These are phyloP conservation scores for Lasiodiplodia theobromae DNA, from an alignment of 2,329 filamentous ascomycete genomes.

Conservation along the genomic window DNA sequence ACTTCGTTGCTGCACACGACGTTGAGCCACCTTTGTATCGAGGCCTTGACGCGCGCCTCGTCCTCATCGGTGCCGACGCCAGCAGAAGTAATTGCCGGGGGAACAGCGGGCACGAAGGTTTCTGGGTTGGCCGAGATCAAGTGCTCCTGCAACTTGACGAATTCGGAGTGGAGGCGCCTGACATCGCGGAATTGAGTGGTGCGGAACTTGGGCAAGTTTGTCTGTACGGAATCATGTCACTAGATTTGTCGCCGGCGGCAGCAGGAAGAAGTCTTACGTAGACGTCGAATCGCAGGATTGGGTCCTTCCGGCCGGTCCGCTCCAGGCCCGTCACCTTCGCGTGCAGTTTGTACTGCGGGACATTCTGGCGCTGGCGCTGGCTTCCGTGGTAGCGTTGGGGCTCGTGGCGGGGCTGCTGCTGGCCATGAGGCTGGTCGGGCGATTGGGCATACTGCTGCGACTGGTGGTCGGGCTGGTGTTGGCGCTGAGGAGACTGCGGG, in stretches of 20 bases:
- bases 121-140: constrained; percentile 98
- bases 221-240: constrained; percentile 61
- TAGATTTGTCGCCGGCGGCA: neutral
- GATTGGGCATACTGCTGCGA: constrained; percentile 45
- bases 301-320: constrained; percentile 92
- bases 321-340: constrained; percentile 95
- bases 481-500: constrained; percentile 48
- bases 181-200: constrained; percentile 99
- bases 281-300: constrained; percentile 92
- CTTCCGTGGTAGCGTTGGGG: constrained; percentile 57
- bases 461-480: constrained; percentile 37
- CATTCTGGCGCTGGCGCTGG: constrained; percentile 49
- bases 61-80: constrained; percentile 97
- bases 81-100: constrained; percentile 91
- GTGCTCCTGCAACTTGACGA: constrained; percentile 94
- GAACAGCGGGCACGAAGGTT: constrained; percentile 90
- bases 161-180: constrained; percentile 92
- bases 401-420: constrained; percentile 48
- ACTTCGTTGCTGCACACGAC: constrained; percentile 91
- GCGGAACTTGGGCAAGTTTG: constrained; percentile 96
- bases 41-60: constrained; percentile 83
- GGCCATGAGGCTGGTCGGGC: constrained; percentile 41
- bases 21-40: constrained; percentile 95
- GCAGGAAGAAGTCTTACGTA: constrained; percentile 69
- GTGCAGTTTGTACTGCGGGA: constrained; percentile 83